phyloP scores from a whole-genome alignment of 768 basidiomycete genomes.

The Boletus coccyginus region DNA sequence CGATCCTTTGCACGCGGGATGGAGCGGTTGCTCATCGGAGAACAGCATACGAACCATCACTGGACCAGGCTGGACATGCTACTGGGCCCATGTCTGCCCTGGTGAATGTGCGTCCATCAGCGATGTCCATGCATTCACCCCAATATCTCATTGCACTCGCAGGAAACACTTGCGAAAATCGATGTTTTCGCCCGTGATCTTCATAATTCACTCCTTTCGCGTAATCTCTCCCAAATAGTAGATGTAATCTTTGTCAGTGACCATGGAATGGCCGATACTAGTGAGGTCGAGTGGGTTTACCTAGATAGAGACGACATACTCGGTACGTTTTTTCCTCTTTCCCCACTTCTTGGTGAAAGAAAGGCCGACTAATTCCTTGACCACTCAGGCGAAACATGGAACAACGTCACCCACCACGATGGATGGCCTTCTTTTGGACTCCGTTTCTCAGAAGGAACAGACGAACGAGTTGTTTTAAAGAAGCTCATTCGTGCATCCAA shows the following conservation, averaged over 20 bases:
- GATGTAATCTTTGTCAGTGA: slow-evolving; percentile 90
- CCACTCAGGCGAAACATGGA: slow-evolving; percentile 23
- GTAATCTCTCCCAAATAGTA: slow-evolving; percentile 80
- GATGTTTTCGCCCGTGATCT: slow-evolving; percentile 75
- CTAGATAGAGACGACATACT: slow-evolving; percentile 53
- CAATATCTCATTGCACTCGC: not conserved
- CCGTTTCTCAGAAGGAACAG: slow-evolving; percentile 60
- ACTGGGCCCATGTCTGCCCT: slow-evolving; percentile 64
- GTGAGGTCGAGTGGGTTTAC: slow-evolving; percentile 68
- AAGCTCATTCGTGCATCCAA: slow-evolving; percentile 53
- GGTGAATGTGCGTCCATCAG: slow-evolving; percentile 57
- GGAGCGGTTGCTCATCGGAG: not conserved
- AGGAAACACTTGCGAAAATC: slow-evolving; percentile 65
- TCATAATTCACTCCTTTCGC: slow-evolving; percentile 55
- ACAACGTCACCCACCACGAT: slow-evolving; percentile 55
- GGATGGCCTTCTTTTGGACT: slow-evolving; percentile 91
- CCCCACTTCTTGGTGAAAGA: not conserved
- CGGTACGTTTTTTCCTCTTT: slow-evolving; percentile 12
- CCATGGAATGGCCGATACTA: slow-evolving; percentile 93
- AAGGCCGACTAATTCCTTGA: not conserved
- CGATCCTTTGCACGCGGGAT: not conserved
- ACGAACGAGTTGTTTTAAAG: slow-evolving; percentile 54
- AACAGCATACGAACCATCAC: slow-evolving; percentile 76
- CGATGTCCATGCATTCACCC: not conserved
- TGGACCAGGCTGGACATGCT: slow-evolving; percentile 82